phyloP scores from a whole-genome alignment of 345 rosid species.

The Camelina laxa region DNA sequence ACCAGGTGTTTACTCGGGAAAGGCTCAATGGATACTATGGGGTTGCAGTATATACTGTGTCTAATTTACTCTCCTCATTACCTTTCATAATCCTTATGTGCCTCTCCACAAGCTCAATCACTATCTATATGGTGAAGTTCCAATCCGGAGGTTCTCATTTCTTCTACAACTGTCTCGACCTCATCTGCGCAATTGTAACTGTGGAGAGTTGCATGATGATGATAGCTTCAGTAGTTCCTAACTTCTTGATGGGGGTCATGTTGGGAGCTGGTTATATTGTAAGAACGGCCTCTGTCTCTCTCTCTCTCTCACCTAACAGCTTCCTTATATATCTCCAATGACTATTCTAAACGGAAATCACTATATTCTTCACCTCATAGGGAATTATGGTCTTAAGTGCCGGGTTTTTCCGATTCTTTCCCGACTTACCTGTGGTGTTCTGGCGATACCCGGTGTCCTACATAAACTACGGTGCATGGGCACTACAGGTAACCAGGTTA shows the following conservation, averaged over 20 bases:
- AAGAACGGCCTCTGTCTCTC: conserved; percentile 41
- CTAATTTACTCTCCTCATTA: conserved; percentile 73
- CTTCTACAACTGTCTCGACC: conserved; percentile 62
- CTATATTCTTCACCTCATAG: conserved; percentile 41
- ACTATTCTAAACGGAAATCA: conserved; percentile 4
- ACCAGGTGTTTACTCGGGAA: conserved; percentile 70
- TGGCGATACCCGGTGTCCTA: conserved; percentile 84
- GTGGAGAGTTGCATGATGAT: conserved; percentile 93
- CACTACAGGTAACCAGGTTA: conserved; percentile 63
- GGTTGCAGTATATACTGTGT: conserved; percentile 67
- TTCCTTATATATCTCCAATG: background rate
- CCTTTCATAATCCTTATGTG: conserved; percentile 67
- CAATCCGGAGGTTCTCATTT: conserved; percentile 58
- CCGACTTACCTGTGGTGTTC: conserved; percentile 76
- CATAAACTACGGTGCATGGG: conserved; percentile 77
- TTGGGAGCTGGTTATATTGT: conserved; percentile 82
- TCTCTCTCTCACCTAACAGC: conserved; percentile 24
- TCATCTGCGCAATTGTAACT: conserved; percentile 61
- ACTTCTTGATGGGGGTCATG: conserved; percentile 75
- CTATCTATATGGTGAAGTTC: conserved; percentile 66
- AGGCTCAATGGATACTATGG: conserved; percentile 77
- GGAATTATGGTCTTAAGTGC: conserved; percentile 82
- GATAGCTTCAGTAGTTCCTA: conserved; percentile 78
- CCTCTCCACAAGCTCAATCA: conserved; percentile 55
- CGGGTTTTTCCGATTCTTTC: conserved; percentile 71